Base-by-base conservation (phyloP, 2,329 filamentous ascomycete genomes). In the Claviceps quebecensis region DNA sequence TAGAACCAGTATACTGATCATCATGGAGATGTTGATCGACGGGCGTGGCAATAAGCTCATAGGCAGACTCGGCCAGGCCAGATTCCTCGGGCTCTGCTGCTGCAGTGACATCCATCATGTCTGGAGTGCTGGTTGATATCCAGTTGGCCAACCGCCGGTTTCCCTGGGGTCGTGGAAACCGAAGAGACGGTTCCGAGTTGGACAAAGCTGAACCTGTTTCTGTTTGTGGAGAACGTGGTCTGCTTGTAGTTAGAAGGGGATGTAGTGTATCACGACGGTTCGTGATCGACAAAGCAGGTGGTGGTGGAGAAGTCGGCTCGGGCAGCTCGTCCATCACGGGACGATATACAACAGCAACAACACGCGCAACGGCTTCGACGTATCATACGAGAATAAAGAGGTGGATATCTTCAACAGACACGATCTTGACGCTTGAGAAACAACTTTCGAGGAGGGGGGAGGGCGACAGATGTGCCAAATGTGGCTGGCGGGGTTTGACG, bases 131-230 rank as follows among this genome's bases (percentile, higher is more conserved):
- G 50, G 71, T 73, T 6, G 75, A 78, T 47, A 81, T 69, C 77
- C 77, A 81, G 69, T 76, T 74, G 58, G 77, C 77, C 41, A 81
- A 73, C 48, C 71, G 68, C 51, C 70, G 69, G 56, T 73, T 80
- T 50, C 75, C 78, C 59, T 74, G 70, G 0, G 78, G 77, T 44
- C 67, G 70, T 51, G 78, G 78, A 52, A 81, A 81, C 52, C 76
- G 73, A 45, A 81, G 69, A 29, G 69, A 70, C 4, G 75, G 74
- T 49, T 74, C 69, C 44, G 75, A 73, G 39, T 58, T 61, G 34
- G 70, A 69, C 36, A 68, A 57, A n/a, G 26, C 41, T 53, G 56
- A 23, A n/a, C 29, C 41, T 53, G 56, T 22, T 36, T 53, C 41
- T 53, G 56, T 22, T 36, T 53, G 52, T 46, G 58, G 46, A 49